These are phyloP conservation scores for Ochromonadaceae sp. DNA, from an alignment of 352 stramenopile species.

Conservation along the genomic window DNA sequence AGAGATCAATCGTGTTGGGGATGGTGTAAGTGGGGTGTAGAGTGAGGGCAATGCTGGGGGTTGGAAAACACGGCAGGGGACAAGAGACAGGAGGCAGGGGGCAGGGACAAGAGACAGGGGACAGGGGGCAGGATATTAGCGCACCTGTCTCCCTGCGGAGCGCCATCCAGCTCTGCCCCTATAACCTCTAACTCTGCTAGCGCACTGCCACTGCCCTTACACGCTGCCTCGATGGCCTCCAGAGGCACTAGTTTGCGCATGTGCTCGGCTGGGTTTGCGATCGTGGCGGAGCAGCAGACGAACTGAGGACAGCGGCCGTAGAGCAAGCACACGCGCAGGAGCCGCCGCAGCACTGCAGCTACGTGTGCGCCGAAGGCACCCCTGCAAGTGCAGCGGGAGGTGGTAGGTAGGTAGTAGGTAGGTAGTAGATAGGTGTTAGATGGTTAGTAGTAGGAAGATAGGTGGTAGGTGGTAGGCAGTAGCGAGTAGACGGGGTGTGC, in stretches of 20 bases:
- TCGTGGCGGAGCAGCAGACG: conserved; percentile 69
- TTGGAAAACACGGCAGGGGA: no score
- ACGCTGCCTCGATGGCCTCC: conserved; percentile 27
- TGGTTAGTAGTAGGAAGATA: no score
- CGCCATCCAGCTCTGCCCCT: neutral
- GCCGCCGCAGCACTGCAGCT: conserved; percentile 61
- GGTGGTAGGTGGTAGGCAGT: neutral
- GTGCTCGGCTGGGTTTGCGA: conserved; percentile 73
- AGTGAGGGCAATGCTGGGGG: no score
- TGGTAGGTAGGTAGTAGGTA: conserved; percentile 41
- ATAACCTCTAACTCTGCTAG: neutral
- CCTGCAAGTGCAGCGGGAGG: conserved; percentile 85
- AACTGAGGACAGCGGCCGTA: conserved; percentile 37
- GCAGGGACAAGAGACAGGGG: no score
- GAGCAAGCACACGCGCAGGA: conserved; percentile 63
- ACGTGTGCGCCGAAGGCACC: conserved; percentile 67
- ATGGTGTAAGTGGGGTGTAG: no score
- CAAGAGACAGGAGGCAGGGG: no score
- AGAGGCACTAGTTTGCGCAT: conserved; percentile 73
- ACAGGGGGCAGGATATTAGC: no score
- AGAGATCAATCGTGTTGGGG: no score
- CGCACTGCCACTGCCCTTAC: no score
- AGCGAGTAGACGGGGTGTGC: neutral
- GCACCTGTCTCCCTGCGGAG: neutral
- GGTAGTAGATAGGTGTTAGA: no score